Evolutionary conservation across 2,329 filamentous ascomycete species (phyloP), one percentile per base, ranked within the genome.

Genomic region (Diplodia sapinea): DNA sequence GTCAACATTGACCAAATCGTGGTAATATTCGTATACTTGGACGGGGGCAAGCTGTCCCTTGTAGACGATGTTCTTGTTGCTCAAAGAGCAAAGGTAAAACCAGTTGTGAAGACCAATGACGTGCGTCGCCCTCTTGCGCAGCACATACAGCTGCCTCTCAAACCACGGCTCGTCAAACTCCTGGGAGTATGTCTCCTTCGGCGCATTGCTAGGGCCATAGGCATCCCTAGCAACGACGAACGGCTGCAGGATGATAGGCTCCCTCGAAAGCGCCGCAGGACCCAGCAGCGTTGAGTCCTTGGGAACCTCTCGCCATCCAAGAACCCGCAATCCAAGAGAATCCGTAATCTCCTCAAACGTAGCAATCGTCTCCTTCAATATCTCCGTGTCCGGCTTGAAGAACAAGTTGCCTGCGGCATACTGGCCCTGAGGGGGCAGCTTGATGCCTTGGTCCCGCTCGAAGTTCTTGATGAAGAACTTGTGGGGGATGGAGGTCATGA

Each of bases 391-490:
- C 72, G 94, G 95, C 86, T 97, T 98, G 86, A 99, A 97, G 84
- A 99, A 99, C 76, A 99, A 82, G 82, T 99, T 99, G 75, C 94
- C 94, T 75, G 94, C 94, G 69, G 95, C 95, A 83, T 99, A 99
- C 82, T 98, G 93, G 74, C 94, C 95, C 71, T 89, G 85, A 71
- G 91, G 89, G 70, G 95, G 95, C 71, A 99, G 86, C 81, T 93
- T 91, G 77, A 95, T 89, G 78, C 90, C 91, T 77, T 93, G 91
- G 82, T 97, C 93, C 74, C 90, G 91, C 80, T 92, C 93, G 80
- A 98, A 98, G 81, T 98, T 96, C 86, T 98, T 99, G 79, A 97
- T 85, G 80, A 99, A 98, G 85, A 99, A 98, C 81, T 90, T 93
- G 85, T 98, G 94, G 69, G 95, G 95, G 76, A 99, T 97, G 69